Evolutionary conservation across 2,329 filamentous ascomycete genomes (phyloP).

Genomic region (Colletotrichum musae): DNA sequence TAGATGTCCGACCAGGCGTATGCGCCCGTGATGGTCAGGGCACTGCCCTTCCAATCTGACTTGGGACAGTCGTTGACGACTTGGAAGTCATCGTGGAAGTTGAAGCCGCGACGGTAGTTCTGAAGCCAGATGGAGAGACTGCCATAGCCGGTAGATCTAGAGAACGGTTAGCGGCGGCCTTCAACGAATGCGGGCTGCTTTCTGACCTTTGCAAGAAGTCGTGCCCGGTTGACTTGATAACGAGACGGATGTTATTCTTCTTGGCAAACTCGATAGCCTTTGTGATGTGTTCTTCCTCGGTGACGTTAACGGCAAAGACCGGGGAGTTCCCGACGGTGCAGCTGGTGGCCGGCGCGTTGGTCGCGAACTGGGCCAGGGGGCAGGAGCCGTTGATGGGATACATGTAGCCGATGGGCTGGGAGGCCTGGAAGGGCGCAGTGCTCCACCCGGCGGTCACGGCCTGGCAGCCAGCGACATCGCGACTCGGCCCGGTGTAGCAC

Average conservation of each 20-base stretch:
- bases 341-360: constrained; percentile 23
- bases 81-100: constrained; percentile 55
- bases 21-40: constrained; percentile 54
- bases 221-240: constrained; percentile 52
- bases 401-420: constrained; percentile 25
- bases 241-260: constrained; percentile 58
- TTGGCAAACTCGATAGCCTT: constrained; percentile 49
- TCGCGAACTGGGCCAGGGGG: constrained; percentile 12
- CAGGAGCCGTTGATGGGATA: constrained; percentile 22
- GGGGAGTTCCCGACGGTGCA: constrained; percentile 60
- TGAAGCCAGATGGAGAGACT: constrained; percentile 54
- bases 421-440: constrained; percentile 8
- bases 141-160: constrained; percentile 63
- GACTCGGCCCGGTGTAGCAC: constrained; percentile 17
- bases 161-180: neutral
- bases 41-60: constrained; percentile 53
- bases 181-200: neutral
- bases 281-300: constrained; percentile 20
- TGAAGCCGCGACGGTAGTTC: constrained; percentile 52
- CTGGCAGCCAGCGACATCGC: constrained; percentile 14
- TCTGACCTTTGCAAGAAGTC: constrained; percentile 40
- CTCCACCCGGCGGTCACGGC: constrained; percentile 19
- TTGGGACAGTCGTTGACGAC: constrained; percentile 20
- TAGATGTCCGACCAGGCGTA: constrained; percentile 58
- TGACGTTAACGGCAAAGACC: constrained; percentile 32